phyloP scores from a whole-genome alignment of 192 early-diverging fungal genomes.

The Helicostylum pulchrum region DNA sequence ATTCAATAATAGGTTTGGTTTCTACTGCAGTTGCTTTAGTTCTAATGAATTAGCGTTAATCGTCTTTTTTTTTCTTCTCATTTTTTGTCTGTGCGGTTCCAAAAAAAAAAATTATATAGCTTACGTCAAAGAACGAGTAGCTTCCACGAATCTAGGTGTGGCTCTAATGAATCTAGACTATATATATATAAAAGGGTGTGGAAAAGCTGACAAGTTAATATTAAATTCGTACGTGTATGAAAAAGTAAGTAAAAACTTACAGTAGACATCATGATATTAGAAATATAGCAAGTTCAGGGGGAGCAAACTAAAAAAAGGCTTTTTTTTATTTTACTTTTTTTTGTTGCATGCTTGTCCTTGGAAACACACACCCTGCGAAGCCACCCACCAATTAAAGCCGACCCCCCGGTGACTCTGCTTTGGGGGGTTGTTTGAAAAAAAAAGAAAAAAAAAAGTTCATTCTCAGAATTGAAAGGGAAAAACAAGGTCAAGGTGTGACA shows the following conservation, averaged over 20 bases:
- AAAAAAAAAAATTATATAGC: too few relatives aligned
- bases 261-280: not conserved
- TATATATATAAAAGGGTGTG: not conserved
- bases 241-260: not conserved
- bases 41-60: not conserved
- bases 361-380: too few relatives aligned
- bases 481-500: too few relatives aligned
- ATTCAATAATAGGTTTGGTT: not conserved
- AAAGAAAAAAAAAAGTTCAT: too few relatives aligned
- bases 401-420: not conserved
- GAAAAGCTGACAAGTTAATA: too few relatives aligned
- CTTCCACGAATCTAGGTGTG: not conserved
- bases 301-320: too few relatives aligned
- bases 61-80: not conserved
- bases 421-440: too few relatives aligned
- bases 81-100: not conserved
- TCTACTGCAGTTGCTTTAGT: conserved; percentile 1
- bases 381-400: too few relatives aligned
- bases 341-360: not conserved
- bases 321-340: too few relatives aligned
- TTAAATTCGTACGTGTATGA: too few relatives aligned
- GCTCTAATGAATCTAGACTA: not conserved
- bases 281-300: not conserved
- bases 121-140: conserved; percentile 1
- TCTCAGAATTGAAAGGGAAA: too few relatives aligned